Evolutionary conservation across 352 stramenopile genomes (phyloP).

Genomic region (Pythium myriotylum): DNA sequence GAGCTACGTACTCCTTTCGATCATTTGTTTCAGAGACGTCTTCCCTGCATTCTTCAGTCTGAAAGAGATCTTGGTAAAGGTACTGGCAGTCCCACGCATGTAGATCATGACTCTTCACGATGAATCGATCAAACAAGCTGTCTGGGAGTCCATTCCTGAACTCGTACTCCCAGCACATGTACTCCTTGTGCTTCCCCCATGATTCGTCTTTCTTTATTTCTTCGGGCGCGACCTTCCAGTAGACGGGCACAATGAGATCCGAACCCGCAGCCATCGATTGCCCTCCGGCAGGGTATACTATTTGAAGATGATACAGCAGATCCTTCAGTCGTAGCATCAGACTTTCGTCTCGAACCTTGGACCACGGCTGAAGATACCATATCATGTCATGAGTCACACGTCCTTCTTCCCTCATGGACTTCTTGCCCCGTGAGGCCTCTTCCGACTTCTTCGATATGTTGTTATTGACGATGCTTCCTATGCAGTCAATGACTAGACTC

Average conservation of each 20-base stretch:
- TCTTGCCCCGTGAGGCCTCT: neutral
- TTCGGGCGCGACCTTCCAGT: neutral
- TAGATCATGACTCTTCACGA: too few species aligned
- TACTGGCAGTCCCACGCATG: too few species aligned
- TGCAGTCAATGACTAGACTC: constrained; percentile 15
- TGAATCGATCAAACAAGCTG: too few species aligned
- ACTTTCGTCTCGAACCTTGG: constrained; percentile 2
- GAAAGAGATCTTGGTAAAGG: too few species aligned
- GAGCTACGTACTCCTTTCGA: too few species aligned
- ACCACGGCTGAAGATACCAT: constrained; percentile 5
- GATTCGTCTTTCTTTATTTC: neutral
- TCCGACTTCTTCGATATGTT: too few species aligned
- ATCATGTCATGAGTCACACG: neutral
- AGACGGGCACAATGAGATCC: constrained; percentile 13
- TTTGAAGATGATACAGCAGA: constrained; percentile 19
- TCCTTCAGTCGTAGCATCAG: constrained; percentile 22
- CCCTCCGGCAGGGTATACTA: constrained; percentile 14
- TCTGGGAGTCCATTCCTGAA: constrained; percentile 24
- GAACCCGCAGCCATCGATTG: constrained; percentile 7
- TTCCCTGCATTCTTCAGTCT: too few species aligned
- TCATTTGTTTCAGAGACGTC: too few species aligned
- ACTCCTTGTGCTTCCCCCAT: neutral
- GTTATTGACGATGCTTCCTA: constrained; percentile 7
- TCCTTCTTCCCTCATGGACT: too few species aligned
- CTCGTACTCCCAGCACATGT: constrained; percentile 29